Evolutionary conservation across 495 filamentous ascomycete genomes (phyloP), one percentile per base, ranked within the genome.

Genomic region (Letharia columbiana): DNA sequence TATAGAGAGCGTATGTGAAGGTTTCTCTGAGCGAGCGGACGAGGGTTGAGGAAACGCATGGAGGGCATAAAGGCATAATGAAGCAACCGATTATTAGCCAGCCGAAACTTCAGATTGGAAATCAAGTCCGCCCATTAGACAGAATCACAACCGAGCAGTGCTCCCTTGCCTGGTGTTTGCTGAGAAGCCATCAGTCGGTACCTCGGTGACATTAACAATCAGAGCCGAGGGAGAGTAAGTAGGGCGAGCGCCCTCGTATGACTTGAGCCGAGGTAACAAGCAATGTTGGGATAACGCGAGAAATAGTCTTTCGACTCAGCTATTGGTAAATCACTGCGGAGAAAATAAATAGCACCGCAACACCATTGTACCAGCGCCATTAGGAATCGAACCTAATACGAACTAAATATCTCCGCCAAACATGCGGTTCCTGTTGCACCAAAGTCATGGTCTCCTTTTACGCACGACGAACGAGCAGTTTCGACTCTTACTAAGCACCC

Each of bases 131-230:
- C 17, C 39, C 2, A n/a, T 23, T 4, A 45, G 41, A 23, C 18
- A 4, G 17, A 35, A 35, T 33, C 3, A 15, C 11, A 59, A 5
- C 28, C 31, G 15, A 15, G 50, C n/a, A 20, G n/a, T 10, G 28
- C 9, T 13, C 45, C 61, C 28, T 18, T 40, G 18, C 42, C 12
- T 13, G 11, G 10, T 9, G 1, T 37, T 11, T 4, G 45, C 33
- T 41, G n/a, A 40, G 31, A 17, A 63, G 37, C 18, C 39, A 56
- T 60, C 42, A 60, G 4, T 20, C 7, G 23, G 45, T 60, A 58
- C 63, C 54, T 59, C 35, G 41, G 52, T 60, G 42, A 45, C 1
- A 35, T 15, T 65, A 65, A 41, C 59, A 59, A 65, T 65, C 63
- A 5, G 4, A 37, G 44, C 63, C 63, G 63, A 65, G 63, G 62